These are phyloP conservation scores for Aspergillus sp. DNA, from an alignment of 2,329 filamentous ascomycete species.

Conservation along the genomic window DNA sequence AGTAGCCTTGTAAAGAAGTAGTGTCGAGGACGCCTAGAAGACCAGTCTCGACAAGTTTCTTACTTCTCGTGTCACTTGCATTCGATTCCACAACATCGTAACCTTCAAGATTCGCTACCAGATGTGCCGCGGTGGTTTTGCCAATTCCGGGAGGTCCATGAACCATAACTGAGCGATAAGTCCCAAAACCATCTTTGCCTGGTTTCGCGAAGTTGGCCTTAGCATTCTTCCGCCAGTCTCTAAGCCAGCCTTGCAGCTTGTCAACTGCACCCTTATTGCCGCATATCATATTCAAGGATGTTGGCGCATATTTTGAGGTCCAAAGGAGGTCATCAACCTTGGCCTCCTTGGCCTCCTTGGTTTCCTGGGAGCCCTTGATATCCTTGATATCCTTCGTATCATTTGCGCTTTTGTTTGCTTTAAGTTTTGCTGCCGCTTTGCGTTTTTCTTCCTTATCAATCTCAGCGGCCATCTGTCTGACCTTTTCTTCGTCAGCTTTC, in stretches of 20 bases:
- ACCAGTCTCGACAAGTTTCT: constrained; percentile 87
- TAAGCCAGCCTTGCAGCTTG: constrained; percentile 84
- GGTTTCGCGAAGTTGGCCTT: constrained; percentile 78
- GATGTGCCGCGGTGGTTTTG: constrained; percentile 94
- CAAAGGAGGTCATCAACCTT: constrained; percentile 68
- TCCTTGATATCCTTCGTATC: constrained; percentile 42
- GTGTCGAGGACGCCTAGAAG: constrained; percentile 91
- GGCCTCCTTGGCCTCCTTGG: constrained; percentile 33
- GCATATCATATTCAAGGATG: constrained; percentile 81
- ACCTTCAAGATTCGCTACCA: constrained; percentile 88
- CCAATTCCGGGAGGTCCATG: constrained; percentile 95
- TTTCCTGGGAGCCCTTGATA: constrained; percentile 20
- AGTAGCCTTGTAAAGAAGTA: constrained; percentile 87
- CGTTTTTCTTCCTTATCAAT: constrained; percentile 78
- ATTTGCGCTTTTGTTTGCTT: constrained; percentile 38
- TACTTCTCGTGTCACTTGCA: constrained; percentile 92
- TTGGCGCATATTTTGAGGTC: constrained; percentile 94
- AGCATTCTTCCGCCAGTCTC: constrained; percentile 74
- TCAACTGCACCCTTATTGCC: constrained; percentile 91
- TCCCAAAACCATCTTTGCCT: constrained; percentile 80
- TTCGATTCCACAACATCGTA: constrained; percentile 95
- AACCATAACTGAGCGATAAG: constrained; percentile 86
- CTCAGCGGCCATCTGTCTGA: constrained; percentile 75
- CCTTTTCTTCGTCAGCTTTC: constrained; percentile 78
- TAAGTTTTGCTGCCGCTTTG: constrained; percentile 54